Percentiles rank a stretch among this genome's conserved stretches.
These are phyloP conservation scores for Aurifilum marmelostoma DNA, from an alignment of 2,329 filamentous ascomycete species.

Conservation along the genomic window DNA sequence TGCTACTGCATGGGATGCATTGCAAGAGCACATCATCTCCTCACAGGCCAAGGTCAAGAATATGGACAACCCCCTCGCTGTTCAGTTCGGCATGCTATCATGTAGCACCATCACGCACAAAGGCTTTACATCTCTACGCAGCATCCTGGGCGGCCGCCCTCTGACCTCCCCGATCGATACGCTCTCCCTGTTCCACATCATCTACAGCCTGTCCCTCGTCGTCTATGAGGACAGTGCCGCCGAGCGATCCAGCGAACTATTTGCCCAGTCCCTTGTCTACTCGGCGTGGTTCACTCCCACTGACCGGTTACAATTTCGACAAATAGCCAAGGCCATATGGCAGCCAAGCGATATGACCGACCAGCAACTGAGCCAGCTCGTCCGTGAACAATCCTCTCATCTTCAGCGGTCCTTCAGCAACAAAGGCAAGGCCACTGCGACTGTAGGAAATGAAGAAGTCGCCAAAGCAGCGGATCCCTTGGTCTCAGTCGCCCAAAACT, in stretches of 20 bases:
- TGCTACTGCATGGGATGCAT: conserved; percentile 47
- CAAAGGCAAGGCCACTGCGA: conserved; percentile 49
- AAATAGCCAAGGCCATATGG: conserved; percentile 53
- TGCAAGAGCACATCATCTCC: conserved; percentile 50
- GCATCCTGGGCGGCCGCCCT: conserved; percentile 44
- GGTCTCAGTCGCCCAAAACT: conserved; percentile 47
- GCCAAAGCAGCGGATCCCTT: conserved; percentile 42
- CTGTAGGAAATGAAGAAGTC: conserved; percentile 21
- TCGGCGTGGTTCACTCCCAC: conserved; percentile 42
- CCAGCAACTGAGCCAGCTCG: conserved; percentile 37
- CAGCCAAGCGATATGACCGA: conserved; percentile 44
- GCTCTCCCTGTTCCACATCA: conserved; percentile 56
- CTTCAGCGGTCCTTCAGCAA: conserved; percentile 34
- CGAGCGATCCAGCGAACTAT: conserved; percentile 45
- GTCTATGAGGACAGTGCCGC: conserved; percentile 47
- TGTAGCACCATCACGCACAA: conserved; percentile 43
- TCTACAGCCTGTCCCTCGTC: conserved; percentile 54
- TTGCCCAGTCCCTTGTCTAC: conserved; percentile 52
- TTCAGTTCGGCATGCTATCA: conserved; percentile 45
- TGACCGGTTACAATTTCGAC: conserved; percentile 45
- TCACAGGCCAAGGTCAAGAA: conserved; percentile 49
- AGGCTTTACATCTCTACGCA: conserved; percentile 48
- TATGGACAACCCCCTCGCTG: conserved; percentile 48
- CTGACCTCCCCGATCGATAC: conserved; percentile 47
- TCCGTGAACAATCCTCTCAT: conserved; percentile 29